Evolutionary conservation across 768 basidiomycete genomes (phyloP), one percentile per base, ranked within the genome.

Genomic region (Coprinopsis sp.): DNA sequence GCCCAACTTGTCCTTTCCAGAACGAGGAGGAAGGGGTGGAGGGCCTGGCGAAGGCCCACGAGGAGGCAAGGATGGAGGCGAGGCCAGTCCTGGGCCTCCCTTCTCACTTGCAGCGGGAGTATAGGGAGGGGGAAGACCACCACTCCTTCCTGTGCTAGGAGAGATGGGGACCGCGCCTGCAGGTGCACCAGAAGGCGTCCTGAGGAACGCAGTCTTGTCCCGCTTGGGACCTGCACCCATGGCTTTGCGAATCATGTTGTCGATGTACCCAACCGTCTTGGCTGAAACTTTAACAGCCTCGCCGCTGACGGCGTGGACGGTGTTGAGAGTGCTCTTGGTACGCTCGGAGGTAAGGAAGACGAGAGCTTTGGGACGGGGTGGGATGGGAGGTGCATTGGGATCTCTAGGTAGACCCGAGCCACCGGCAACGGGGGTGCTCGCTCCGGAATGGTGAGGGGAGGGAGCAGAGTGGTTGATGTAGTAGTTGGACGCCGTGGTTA

Each of bases 261-360:
- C 81, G 51, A 89, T 78, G 46, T 76, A 59, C 2, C 65, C 66
- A 28, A 87, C 68, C 0, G 86, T 87, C 51, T 77, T 76, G 12
- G 75, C 60, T 44, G 81, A 86, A 50, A 85, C 75, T 54, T 78
- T 75, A 27, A 82, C 83, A 0, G 84, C 86, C 54, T 81, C 71
- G 0, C 80, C 81, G 48, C 73, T 82, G 45, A 83, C 67, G 8
- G 78, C 72, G 54, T 89, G 86, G 2, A 85, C 78, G 3, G 68
- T 71, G 3, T 76, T 62, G 0, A 91, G 72, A 3, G 77, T 75
- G 37, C 74, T 71, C 25, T 77, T 77, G 0, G 84, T 79, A 14
- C 62, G 68, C 33, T 79, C 77, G 2, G 82, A 82, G 2, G 78
- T 76, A 6, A 81, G 65, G 57, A 87, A 80, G 42, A 76, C 73